A percentile compares a stretch with the other conserved stretches of the same genome.
Conservation (phyloP, 768 basidiomycete species). For the Leccinum truebloodii region DNA sequence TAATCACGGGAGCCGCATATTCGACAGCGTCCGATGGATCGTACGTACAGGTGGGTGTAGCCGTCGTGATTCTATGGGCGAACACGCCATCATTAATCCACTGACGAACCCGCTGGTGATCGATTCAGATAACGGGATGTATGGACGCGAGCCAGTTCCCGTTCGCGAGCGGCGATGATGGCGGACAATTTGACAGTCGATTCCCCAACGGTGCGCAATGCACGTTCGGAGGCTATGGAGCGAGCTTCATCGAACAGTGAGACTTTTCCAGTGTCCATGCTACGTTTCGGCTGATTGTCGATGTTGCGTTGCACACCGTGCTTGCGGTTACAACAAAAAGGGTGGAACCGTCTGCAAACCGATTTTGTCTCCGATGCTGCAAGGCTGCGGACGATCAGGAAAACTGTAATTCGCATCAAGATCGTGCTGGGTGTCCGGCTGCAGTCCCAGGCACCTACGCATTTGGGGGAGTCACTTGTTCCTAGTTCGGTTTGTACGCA, state of each 20-base stretch:
- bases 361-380: constrained; percentile 55
- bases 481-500: constrained; percentile 25
- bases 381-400: constrained; percentile 40
- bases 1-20: constrained; percentile 40
- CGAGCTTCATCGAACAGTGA: constrained; percentile 54
- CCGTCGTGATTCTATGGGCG: background rate
- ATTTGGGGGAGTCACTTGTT: constrained; percentile 42
- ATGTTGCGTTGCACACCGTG: background rate
- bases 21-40: constrained; percentile 36
- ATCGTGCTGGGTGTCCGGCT: constrained; percentile 42
- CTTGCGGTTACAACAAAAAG: constrained; percentile 24
- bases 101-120: background rate
- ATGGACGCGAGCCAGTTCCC: constrained; percentile 33
- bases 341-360: constrained; percentile 45
- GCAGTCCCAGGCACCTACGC: constrained; percentile 49
- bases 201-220: constrained; percentile 57
- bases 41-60: constrained; percentile 39
- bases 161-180: constrained; percentile 39
- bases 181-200: constrained; percentile 52
- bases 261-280: constrained; percentile 9
- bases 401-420: constrained; percentile 54
- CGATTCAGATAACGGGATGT: constrained; percentile 41
- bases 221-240: constrained; percentile 49
- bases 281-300: background rate
- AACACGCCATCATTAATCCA: background rate